Base-by-base conservation (phyloP, 139 green algal genomes). In the Picochlorum sp. region DNA sequence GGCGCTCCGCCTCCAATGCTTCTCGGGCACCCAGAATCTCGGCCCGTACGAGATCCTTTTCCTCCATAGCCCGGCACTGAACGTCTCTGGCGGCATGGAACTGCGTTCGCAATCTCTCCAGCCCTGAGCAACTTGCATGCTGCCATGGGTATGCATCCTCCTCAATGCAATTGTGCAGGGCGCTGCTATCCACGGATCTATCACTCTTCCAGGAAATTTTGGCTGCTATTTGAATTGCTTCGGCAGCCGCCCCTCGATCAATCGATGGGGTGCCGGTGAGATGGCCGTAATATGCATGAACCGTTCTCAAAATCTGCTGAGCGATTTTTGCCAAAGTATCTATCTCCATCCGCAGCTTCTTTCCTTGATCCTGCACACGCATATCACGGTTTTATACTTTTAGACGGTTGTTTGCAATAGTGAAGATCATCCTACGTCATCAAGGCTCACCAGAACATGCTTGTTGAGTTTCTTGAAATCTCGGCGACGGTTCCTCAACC, bases 391-490 rank as follows among this genome's bases (percentile, higher is more conserved):
- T 52, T 15, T 52, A 13, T n/a, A 52, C 47, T 52, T 52, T n/a
- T 52, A 52, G 47, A 52, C 15, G 15, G 47, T 13, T 52, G 13
- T 52, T 52, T 13, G 47, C 14, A 52, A 23, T 23, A 20, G 16
- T n/a, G 16, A 52, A 52, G 47, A 52, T 52, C 47, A 52, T n/a
- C 47, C 47, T 52, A 52, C 47, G 47, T 52, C 47, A 52, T 52
- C 47, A 18, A 23, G 47, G 18, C 47, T 52, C 15, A 52, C 47
- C 47, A 52, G 47, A 52, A 52, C 47, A 52, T 52, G 47, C 23
- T 52, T 52, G 47, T 52, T 52, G 47, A 52, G 47, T 52, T 52
- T 52, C 47, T 52, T 52, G 47, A 52, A 52, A 52, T 52, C 47
- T 52, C 47, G 47, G 47, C 47, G 47, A 1, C 47, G 47, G 2